Base-by-base conservation (phyloP, 176 grass and related monocot species). In the Musa troglodytarum region DNA sequence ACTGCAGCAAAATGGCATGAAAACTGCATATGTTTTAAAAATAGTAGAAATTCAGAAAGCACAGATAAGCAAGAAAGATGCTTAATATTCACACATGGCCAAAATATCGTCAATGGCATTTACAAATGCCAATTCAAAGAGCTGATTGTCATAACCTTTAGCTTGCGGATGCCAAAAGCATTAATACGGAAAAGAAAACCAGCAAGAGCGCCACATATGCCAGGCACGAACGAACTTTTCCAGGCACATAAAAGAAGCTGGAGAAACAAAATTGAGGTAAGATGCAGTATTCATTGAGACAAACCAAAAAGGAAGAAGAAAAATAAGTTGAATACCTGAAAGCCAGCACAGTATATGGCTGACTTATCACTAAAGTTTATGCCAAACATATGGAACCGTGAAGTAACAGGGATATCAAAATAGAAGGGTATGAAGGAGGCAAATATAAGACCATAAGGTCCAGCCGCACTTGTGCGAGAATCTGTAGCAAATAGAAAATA, bases 401-500 rank as follows among this genome's bases (percentile, higher is more conserved):
- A 99, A 56, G 84, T 89, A 82, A 94, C 52, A 26, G 90, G 95
- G 81, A 99, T 91, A 68, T 99, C 91, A 52, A 91, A 88, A 80
- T 82, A 89, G 70, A 99, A 99, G 17, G 95, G 88, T 63, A 99
- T 74, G 80, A 92, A 99, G 12, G 89, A 94, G 49, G 90, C 77
- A 91, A 92, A 99, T 87, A 99, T 92, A 49, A 99, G 85, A 67
- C 90, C 87, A 82, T 92, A 94, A 78, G 95, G 90, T 81, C 95
- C 95, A 76, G 86, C 94, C 24, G 88, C 88, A 92, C 91, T 84
- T 54, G 86, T 82, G 76, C 78, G 85, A 75, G 90, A 85, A 89
- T 93, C 90, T 99, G 86, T 73, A 74, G 49, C 50, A 50, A 88
- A 54, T 71, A 75, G 63, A 25, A 79, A 74, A 58, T 1, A 25